Percentiles rank a stretch among this genome's conserved stretches.
phyloP scores from a whole-genome alignment of 2,329 filamentous ascomycete genomes.

The Penicillium sp. region DNA sequence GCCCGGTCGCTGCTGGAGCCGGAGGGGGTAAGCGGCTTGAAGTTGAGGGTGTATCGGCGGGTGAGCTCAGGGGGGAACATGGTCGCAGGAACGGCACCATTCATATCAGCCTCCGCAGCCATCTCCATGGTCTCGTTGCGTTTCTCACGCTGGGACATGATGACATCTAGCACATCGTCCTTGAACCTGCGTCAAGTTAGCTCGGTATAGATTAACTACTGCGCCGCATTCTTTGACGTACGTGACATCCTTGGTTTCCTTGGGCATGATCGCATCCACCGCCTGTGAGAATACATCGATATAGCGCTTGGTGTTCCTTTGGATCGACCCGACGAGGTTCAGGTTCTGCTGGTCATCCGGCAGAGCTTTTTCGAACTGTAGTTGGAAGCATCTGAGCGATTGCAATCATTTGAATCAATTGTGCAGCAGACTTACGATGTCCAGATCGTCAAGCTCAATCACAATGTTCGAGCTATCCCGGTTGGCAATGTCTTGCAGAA shows the following conservation, averaged over 20 bases:
- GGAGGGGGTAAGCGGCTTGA: conserved; percentile 80
- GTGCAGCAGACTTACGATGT: conserved; percentile 50
- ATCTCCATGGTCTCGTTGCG: conserved; percentile 73
- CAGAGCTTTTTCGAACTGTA: conserved; percentile 67
- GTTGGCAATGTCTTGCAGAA: conserved; percentile 82
- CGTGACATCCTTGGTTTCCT: conserved; percentile 70
- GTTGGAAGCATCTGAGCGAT: conserved; percentile 3
- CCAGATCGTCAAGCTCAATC: conserved; percentile 85
- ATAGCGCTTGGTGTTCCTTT: conserved; percentile 90
- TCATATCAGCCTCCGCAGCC: conserved; percentile 60
- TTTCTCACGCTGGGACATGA: conserved; percentile 85
- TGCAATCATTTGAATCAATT: not conserved
- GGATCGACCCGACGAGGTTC: conserved; percentile 67
- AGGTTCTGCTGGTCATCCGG: conserved; percentile 65
- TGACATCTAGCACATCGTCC: conserved; percentile 92
- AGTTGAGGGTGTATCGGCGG: conserved; percentile 88
- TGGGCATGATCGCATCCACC: conserved; percentile 79
- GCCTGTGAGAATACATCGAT: conserved; percentile 85
- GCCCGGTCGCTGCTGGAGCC: conserved; percentile 57
- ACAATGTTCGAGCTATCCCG: conserved; percentile 69
- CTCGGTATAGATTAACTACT: not conserved
- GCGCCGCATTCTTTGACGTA: conserved; percentile 41
- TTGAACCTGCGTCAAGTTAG: conserved; percentile 64
- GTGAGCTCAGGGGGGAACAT: conserved; percentile 90
- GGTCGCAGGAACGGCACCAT: conserved; percentile 62